phyloP scores from a whole-genome alignment of 2,329 filamentous ascomycete species.

The Plenodomus biglobosus region DNA sequence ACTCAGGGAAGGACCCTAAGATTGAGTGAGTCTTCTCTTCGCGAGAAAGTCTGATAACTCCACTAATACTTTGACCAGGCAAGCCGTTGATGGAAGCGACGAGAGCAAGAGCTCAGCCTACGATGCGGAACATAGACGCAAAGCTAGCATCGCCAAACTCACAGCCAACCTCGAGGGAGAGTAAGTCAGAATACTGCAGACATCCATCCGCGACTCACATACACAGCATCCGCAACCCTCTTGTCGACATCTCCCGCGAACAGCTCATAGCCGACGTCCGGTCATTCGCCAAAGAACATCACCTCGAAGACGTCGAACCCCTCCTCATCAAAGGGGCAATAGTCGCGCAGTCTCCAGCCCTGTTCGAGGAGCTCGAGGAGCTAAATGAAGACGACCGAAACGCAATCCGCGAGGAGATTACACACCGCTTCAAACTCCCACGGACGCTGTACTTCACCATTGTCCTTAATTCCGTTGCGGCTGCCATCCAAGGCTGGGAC shows the following conservation, averaged over 20 bases:
- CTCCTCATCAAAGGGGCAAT: slow-evolving; percentile 62
- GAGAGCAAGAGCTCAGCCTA: slow-evolving; percentile 28
- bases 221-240: slow-evolving; percentile 57
- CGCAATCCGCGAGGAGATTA: slow-evolving; percentile 60
- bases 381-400: slow-evolving; percentile 64
- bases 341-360: slow-evolving; percentile 68
- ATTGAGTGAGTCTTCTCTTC: slow-evolving; percentile 16
- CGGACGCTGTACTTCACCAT: slow-evolving; percentile 66
- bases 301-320: slow-evolving; percentile 58
- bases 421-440: slow-evolving; percentile 64
- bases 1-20: slow-evolving; percentile 21
- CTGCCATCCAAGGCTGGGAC: slow-evolving; percentile 68
- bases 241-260: slow-evolving; percentile 57
- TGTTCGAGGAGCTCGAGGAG: slow-evolving; percentile 63
- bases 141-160: slow-evolving; percentile 25
- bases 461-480: slow-evolving; percentile 67
- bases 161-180: slow-evolving; percentile 36
- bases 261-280: slow-evolving; percentile 60
- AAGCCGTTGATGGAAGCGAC: slow-evolving; percentile 13
- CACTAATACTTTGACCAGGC: slow-evolving; percentile 15
- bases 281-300: slow-evolving; percentile 62
- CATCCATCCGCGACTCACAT: not conserved
- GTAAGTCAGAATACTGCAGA: slow-evolving; percentile 21
- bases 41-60: too few species aligned
- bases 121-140: slow-evolving; percentile 27